phyloP scores from a whole-genome alignment of 2,329 filamentous ascomycete species.

The Rhexocercosporidium sp. region DNA sequence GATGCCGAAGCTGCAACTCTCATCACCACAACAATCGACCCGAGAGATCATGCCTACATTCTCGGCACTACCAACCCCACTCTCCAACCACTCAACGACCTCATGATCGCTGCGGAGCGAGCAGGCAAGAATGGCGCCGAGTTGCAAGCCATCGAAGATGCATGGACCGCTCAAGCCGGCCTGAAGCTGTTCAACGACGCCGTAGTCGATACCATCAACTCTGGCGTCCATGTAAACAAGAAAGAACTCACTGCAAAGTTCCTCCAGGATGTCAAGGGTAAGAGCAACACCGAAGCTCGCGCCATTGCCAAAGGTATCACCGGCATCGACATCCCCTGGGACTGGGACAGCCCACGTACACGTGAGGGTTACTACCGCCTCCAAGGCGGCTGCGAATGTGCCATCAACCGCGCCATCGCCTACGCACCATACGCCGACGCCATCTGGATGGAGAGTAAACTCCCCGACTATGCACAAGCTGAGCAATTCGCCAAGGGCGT shows the following conservation, averaged over 20 bases:
- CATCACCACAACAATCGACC: constrained; percentile 95
- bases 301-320: constrained; percentile 78
- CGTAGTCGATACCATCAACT: constrained; percentile 80
- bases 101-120: constrained; percentile 86
- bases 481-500: constrained; percentile 93
- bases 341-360: constrained; percentile 94
- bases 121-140: constrained; percentile 79
- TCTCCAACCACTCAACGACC: constrained; percentile 83
- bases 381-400: constrained; percentile 88
- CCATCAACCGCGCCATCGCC: constrained; percentile 86
- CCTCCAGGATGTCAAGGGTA: constrained; percentile 72
- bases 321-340: constrained; percentile 83
- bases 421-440: constrained; percentile 94
- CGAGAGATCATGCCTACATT: constrained; percentile 93
- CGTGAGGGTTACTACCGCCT: constrained; percentile 95
- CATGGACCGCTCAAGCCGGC: constrained; percentile 78
- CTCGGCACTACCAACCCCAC: constrained; percentile 85
- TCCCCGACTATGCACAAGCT: constrained; percentile 89
- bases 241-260: constrained; percentile 70
- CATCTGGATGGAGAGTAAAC: constrained; percentile 99
- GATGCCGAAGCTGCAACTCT: constrained; percentile 98
- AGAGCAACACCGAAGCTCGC: constrained; percentile 82
- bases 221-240: constrained; percentile 71
- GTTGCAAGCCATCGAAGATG: constrained; percentile 90
- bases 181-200: constrained; percentile 92